Percentiles rank a stretch among this genome's conserved stretches.
Conservation (phyloP, 331 rosid genomes). For the Quercus lobata region DNA sequence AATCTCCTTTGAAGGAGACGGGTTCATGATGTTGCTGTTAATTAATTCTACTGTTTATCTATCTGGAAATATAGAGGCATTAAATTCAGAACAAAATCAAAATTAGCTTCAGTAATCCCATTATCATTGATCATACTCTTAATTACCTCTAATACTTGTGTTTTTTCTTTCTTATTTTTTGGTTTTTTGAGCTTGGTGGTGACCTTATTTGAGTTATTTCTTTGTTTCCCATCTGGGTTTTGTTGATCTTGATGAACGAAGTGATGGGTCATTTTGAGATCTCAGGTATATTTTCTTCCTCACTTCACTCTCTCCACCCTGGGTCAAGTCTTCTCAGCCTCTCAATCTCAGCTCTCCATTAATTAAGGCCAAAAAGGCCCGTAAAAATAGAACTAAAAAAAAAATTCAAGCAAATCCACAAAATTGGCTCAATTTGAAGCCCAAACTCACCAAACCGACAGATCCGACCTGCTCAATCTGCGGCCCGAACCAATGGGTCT, state of each 20-base stretch:
- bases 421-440: too few relatives aligned
- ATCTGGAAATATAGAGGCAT: slow-evolving; percentile 7
- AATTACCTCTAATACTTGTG: too few relatives aligned
- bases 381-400: too few relatives aligned
- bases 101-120: slow-evolving; percentile 3
- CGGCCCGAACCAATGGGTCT: rapidly evolving
- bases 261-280: slow-evolving; percentile 37
- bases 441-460: too few relatives aligned
- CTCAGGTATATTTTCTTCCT: not conserved
- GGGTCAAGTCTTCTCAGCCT: too few relatives aligned
- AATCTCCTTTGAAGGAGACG: slow-evolving; percentile 16
- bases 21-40: slow-evolving; percentile 15
- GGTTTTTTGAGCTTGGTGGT: not conserved
- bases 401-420: too few relatives aligned
- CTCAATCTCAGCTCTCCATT: too few relatives aligned
- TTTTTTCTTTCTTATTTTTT: not conserved
- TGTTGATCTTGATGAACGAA: slow-evolving; percentile 21
- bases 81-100: slow-evolving; percentile 16
- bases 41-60: slow-evolving; percentile 8
- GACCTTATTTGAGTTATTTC: slow-evolving; percentile 4
- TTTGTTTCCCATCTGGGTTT: not conserved
- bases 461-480: too few relatives aligned
- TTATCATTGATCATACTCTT: too few relatives aligned
- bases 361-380: too few relatives aligned
- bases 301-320: too few relatives aligned